Base-by-base conservation (phyloP, 2,329 filamentous ascomycete genomes). In the Dactylonectria estremocensis region DNA sequence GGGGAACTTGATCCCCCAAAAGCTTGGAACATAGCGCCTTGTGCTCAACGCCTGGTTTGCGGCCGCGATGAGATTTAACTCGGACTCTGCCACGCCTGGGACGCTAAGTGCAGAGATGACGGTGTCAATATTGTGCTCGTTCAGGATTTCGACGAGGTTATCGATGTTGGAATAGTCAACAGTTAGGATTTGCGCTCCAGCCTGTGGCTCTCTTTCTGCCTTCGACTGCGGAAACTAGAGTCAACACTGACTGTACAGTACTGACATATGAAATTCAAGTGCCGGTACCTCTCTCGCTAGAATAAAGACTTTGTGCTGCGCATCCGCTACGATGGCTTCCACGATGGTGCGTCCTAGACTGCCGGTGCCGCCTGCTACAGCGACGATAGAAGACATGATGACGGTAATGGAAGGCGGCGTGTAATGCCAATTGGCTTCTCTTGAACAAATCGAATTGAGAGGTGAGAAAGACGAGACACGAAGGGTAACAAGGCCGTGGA, bases 251-350 rank as follows among this genome's bases (percentile, higher is more conserved):
- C 35, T 13, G 11, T 16, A 40, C 14, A 11, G 35, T 16, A 40
- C 11, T 6, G 9, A 13, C 14, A 40, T 40, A 3, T 8, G 35
- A 10, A 40, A 40, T 11, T 11, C 5, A 16, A 5, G 2, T 40
- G 3, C 2, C 35, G 35, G 35, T 24, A 54, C 59, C 49, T 61
- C 54, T 46, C 59, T 20, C 9, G 35, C 13, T 3, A 61, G 40
- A n/a, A 61, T 45, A 24, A 46, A 46, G 3, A 61, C 59, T 46
- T 61, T n/a, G 31, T 61, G 49, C 35, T 48, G 46, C 24, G 49
- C 37, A 6, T 13, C 18, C 11, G 49, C 22, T 3, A 33, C n/a
- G 28, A 61, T 54, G 20, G 59, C 49, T n/a, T 61, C 49, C 9
- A 61, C 59, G 2, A 61, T 3, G 5, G 50, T 37, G 9, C 59